phyloP scores from a whole-genome alignment of 106 monocot genomes.

The Dactylorhiza incarnata region DNA sequence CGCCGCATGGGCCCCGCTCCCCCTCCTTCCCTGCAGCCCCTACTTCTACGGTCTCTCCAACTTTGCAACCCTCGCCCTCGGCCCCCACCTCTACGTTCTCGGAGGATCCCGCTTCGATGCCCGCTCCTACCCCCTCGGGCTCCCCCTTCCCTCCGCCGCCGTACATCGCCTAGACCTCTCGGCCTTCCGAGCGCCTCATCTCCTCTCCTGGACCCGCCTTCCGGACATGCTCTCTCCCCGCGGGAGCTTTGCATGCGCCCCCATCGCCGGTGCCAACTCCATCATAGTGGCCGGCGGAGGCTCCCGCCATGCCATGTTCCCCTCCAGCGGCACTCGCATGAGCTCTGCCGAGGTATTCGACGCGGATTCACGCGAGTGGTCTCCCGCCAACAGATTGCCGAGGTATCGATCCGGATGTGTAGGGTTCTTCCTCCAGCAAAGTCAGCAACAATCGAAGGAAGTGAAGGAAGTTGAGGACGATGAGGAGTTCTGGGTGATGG shows the following conservation, averaged over 20 bases:
- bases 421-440: constrained; percentile 33
- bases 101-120: constrained; percentile 76
- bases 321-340: constrained; percentile 52
- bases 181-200: not conserved
- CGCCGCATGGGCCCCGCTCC: constrained; percentile 34
- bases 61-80: constrained; percentile 38
- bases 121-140: constrained; percentile 55
- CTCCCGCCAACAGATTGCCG: constrained; percentile 23
- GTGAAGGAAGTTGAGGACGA: not conserved
- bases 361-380: constrained; percentile 35
- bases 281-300: constrained; percentile 83
- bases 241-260: constrained; percentile 69
- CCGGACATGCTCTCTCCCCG: constrained; percentile 52
- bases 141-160: constrained; percentile 40
- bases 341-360: constrained; percentile 40
- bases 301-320: constrained; percentile 66
- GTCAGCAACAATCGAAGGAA: not conserved
- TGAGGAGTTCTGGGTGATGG: constrained; percentile 89
- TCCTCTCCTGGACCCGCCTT: constrained; percentile 35
- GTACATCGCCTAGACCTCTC: constrained; percentile 36
- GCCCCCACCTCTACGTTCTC: constrained; percentile 41
- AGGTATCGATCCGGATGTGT: constrained; percentile 52
- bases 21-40: constrained; percentile 41
- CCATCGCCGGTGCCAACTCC: not conserved
- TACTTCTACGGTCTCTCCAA: constrained; percentile 48